Base-by-base conservation (phyloP, 2,329 filamentous ascomycete species). In the Eurotiales sp. region DNA sequence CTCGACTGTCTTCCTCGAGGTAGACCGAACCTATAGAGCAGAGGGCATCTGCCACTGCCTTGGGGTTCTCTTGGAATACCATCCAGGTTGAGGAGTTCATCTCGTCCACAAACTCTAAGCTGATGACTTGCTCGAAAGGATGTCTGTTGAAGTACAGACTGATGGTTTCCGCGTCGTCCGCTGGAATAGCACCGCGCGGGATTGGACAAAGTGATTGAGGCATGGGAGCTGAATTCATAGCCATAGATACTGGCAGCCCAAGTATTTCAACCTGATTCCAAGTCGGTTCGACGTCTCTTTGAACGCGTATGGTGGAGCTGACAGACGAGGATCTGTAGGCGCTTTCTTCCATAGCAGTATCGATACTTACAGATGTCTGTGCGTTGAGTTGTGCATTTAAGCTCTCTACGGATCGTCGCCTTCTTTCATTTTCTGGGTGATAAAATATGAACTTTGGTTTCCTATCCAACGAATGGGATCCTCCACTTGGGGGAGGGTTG, bases 81-180 rank as follows among this genome's bases (percentile, higher is more conserved):
- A 59, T 50, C n/a, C 66, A 44, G 2, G 65, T 62, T 48, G 59
- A 59, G 19, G 61, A 56, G 42, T 67, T 67, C 65, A 66, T 66
- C 56, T 67, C 64, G 30, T 61, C 46, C 21, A 66, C 58, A 39
- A 67, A 67, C 37, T 66, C 63, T 6, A 52, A 40, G 17, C 61
- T 58, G 17, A 67, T 63, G 41, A 62, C 58, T 39, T 65, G 50
- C 12, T 67, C 64, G 11, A 48, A 53, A 2, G 62, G 64, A 45
- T 67, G 64, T 7, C 63, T 57, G 32, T 50, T 61, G 50, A 67
- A 67, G 49, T 67, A 67, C 0, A 61, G 23, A 41, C 65, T 59
- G 41, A 67, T 58, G 15, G 59, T 57, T 14, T 59, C 52, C 47
- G 64, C 53, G 42, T 67, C 65, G 4, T 58, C 58, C 7, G 51